Evolutionary conservation across 108 stramenopile species (phyloP).

Genomic region (Pseudonitzschia delicatissima): DNA sequence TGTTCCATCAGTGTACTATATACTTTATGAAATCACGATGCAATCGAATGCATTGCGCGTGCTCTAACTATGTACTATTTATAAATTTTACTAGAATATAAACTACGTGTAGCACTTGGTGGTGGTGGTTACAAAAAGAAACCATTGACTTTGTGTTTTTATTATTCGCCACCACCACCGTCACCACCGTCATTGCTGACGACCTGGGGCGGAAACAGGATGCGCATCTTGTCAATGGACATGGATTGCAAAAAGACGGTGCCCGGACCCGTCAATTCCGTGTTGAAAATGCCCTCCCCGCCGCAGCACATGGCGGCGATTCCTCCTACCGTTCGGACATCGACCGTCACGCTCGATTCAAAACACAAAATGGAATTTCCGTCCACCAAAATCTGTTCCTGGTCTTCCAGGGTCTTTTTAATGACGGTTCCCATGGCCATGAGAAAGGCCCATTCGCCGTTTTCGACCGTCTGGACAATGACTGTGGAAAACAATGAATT

Average conservation of each 20-base stretch:
- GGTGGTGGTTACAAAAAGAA: no score
- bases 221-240: constrained; percentile 55
- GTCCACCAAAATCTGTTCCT: constrained; percentile 49
- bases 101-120: no score
- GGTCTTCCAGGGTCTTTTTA: constrained; percentile 29
- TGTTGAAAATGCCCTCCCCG: constrained; percentile 59
- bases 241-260: constrained; percentile 50
- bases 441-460: constrained; percentile 51
- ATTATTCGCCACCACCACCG: constrained; percentile 21
- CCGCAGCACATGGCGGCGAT: constrained; percentile 47
- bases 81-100: no score
- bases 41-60: no score
- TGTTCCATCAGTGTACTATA: no score
- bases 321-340: constrained; percentile 43
- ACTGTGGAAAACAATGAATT: constrained; percentile 11
- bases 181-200: constrained; percentile 17
- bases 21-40: no score
- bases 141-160: no score
- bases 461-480: constrained; percentile 49
- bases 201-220: constrained; percentile 43
- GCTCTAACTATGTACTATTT: no score
- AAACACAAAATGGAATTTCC: constrained; percentile 45
- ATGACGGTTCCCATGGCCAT: constrained; percentile 60
- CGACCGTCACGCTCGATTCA: constrained; percentile 39
- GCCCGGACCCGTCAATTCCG: constrained; percentile 45